Conservation (phyloP, 169 alveolate species). For the Babesia sp. region DNA sequence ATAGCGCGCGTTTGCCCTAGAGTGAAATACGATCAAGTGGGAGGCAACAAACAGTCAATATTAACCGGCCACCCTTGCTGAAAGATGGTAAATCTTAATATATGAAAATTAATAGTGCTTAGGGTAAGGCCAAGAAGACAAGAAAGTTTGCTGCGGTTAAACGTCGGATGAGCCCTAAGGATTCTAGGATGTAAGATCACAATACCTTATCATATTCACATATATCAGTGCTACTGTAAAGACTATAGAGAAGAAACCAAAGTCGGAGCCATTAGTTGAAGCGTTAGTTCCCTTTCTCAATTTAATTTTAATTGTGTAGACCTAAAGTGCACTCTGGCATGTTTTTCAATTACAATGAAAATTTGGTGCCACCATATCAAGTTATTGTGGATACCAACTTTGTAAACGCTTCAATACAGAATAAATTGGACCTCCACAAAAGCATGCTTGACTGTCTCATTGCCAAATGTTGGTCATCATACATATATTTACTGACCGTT, state of each 20-base stretch:
- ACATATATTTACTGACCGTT: not conserved
- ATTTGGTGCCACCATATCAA: slow-evolving; percentile 96
- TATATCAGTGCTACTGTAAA: slow-evolving; percentile 25
- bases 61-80: not conserved
- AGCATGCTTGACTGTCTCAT: slow-evolving; percentile 94
- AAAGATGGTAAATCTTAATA: not conserved
- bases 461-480: slow-evolving; percentile 88
- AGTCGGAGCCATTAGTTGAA: slow-evolving; percentile 26
- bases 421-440: slow-evolving; percentile 94
- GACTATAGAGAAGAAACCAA: slow-evolving; percentile 1
- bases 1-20: not conserved
- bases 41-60: not conserved
- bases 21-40: slow-evolving; percentile 7
- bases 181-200: slow-evolving; percentile 64
- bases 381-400: slow-evolving; percentile 98
- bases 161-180: slow-evolving; percentile 86
- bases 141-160: slow-evolving; percentile 90
- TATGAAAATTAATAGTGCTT: slow-evolving; percentile 63
- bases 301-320: not conserved
- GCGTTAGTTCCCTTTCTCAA: not conserved
- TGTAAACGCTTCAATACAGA: slow-evolving; percentile 96
- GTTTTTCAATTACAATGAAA: slow-evolving; percentile 86
- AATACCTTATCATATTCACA: not conserved
- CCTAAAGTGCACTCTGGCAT: slow-evolving; percentile 69
- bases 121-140: slow-evolving; percentile 82